Evolutionary conservation across 1,284 basidiomycete genomes (phyloP), one percentile per base, ranked within the genome.

Genomic region (Mycena sp.): DNA sequence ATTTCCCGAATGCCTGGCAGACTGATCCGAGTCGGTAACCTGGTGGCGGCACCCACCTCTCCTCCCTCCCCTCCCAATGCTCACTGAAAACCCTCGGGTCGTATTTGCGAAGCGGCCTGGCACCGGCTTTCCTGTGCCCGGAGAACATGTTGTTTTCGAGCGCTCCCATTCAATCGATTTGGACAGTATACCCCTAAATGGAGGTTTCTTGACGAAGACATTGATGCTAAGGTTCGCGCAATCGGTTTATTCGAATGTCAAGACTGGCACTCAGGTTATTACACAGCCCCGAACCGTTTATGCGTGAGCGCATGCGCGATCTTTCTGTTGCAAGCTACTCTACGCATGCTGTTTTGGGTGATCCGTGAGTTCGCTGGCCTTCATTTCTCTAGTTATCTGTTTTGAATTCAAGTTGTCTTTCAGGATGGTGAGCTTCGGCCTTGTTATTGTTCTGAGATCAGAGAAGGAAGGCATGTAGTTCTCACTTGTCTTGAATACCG

Each of bases 121-220:
- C 16, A 25, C 38, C 6, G 50, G 59, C 29, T 6, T 49, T 58
- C 85, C 86, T 6, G 76, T 82, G 48, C 82, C 83, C 0, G 83
- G 83, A 49, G 78, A 81, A 63, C 82, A 80, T 10, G 77, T 80
- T 10, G 73, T 82, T n/a, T 83, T 84, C 64, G 84, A 87, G 58
- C 73, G 72, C 2, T 78, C 78, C 0, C 70, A 79, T 46, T 79
- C 75, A 0, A 85, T 90, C 64, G 86, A 89, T 68, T 67, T 84
- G 25, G 83, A 86, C 9, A 14, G 25, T 7, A 81, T 68, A 16
- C 70, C 80, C 7, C 73, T 87, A 9, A 74, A 86, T 55, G 87
- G 86, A 19, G 85, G 85, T 2, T 74, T 84, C 64, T 74, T 88
- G 21, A 67, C 85, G 54, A 85, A 86, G 73, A 76, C 78, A 1